Percentiles rank a stretch among this genome's conserved stretches.
Conservation (phyloP, 2,329 filamentous ascomycete genomes). For the Talaromyces piceae region DNA sequence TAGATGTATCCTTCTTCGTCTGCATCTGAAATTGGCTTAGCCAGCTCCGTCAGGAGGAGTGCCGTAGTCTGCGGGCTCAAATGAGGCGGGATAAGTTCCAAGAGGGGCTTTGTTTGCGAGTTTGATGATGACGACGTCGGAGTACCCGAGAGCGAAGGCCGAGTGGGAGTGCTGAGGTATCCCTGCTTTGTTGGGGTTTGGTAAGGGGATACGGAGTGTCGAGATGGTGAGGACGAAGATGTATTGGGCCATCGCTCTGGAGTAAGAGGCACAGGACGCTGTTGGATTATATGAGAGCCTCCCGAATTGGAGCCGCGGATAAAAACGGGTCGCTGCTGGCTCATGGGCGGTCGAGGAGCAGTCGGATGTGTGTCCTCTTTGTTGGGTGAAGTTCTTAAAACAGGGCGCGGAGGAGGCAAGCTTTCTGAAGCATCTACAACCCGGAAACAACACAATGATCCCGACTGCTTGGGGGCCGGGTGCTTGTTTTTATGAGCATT, state of each 20-base stretch:
- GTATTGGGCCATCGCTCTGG: conserved; percentile 11
- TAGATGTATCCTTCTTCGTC: conserved; percentile 93
- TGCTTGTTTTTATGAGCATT: neutral
- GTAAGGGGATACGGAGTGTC: conserved; percentile 7
- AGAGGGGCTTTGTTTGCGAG: conserved; percentile 40
- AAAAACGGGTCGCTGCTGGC: conserved; percentile 9
- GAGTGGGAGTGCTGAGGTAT: conserved; percentile 4
- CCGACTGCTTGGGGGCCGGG: conserved; percentile 10
- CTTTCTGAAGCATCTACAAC: conserved; percentile 23
- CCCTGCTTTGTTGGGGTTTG: conserved; percentile 7
- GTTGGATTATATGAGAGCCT: conserved; percentile 5
- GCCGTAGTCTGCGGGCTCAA: conserved; percentile 63
- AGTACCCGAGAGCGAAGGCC: conserved; percentile 14
- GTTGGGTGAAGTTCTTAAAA: conserved; percentile 14
- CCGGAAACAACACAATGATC: conserved; percentile 28
- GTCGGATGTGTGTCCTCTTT: neutral
- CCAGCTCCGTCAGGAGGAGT: conserved; percentile 66
- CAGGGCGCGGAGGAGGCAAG: conserved; percentile 17
- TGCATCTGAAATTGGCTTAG: conserved; percentile 61
- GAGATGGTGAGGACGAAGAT: conserved; percentile 8
- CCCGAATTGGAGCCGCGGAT: conserved; percentile 5
- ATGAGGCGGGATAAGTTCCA: conserved; percentile 62
- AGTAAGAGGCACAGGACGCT: conserved; percentile 8
- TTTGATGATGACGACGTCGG: conserved; percentile 19
- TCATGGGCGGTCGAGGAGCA: conserved; percentile 6